Evolutionary conservation across 2,329 filamentous ascomycete genomes (phyloP), one percentile per base, ranked within the genome.

Genomic region (Aspergillus versicolor): DNA sequence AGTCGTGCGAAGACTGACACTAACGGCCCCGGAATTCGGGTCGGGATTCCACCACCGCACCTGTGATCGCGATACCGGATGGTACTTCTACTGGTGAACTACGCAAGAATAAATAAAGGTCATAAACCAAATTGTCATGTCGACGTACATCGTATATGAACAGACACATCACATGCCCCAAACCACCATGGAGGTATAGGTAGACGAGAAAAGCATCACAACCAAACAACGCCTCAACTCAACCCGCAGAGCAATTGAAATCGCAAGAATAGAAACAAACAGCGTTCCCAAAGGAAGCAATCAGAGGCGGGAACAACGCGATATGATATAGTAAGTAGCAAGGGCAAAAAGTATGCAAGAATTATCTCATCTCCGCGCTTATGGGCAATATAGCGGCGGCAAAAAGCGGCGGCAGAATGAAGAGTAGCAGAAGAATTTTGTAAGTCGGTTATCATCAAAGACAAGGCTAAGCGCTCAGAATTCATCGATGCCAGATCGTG

Each of bases 31-130:
- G 27, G 27, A 11, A 11, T 30, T 30, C 9, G 27, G 27, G 27
- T 30, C 27, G 27, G 27, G 27, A 30, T 30, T 30, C 27, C 9
- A 9, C 27, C 27, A 30, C 27, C 3, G 21, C 4, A 21, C 21
- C 21, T 21, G 21, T 4, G 21, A 21, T 21, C 9, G 27, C 3
- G 9, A 30, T 30, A 30, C 27, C 27, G 9, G 27, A 30, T 30
- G 27, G 9, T 30, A 9, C 3, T 30, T 11, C 3, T 11, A 30
- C 27, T 30, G 27, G 9, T 30, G 4, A 24, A 83, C 84, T 37
- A 37, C 34, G 5, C 13, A 37, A n/a, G 34, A 37, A 37, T 2
- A 21, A 17, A 42, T 42, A 41, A 42, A 55, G 37, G 49, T 62
- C 57, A 58, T 66, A 44, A 62, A 60, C 55, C 50, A 61, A 64